Base-by-base conservation (phyloP, 306 rosid genomes). In the Cicer bijugum region DNA sequence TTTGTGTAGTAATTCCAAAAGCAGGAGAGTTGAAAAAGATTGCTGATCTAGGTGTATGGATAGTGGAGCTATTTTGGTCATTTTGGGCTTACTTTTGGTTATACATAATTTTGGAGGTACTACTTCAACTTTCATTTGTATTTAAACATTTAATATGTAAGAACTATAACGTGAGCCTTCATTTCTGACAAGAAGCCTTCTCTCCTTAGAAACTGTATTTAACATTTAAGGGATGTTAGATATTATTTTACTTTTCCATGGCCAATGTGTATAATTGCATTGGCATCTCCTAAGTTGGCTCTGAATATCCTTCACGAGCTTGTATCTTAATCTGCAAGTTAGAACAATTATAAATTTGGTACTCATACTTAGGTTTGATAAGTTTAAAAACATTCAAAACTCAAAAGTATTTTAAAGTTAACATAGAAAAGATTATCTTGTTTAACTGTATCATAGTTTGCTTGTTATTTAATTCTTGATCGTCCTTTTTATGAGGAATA, bases 1-100 rank as follows among this genome's bases (percentile, higher is more conserved):
- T 89, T 72, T 93, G 98, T 66, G 92, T 93, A 44, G 83, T 93
- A 55, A 88, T 88, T 86, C 97, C 97, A 12, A 89, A 82, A 86
- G 92, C 89, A 73, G 97, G 97, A 75, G 90, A 89, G 83, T 81
- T 87, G 81, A 91, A 89, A 82, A 94, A 94, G 87, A 94, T 94
- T 80, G 81, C 97, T 70, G 98, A 94, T 45, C 9, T 91, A 71
- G 97, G 98, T 75, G 98, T 94, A 48, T 94, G 98, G 97, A 81
- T 94, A 33, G 97, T 94, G 84, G 98, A 94, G 81, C 86, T 94
- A 50, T 85, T 87, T 80, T 94, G 98, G 98, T 94, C 98, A 33
- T 94, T 91, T 75, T 94, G 98, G 98, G 98, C 98, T 69, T 94
- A 94, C 83, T 47, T 88, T 82, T 94, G 98, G 98, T 81, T 94